phyloP scores from a whole-genome alignment of 2,329 filamentous ascomycete species.

The Beauveria rudraprayagi region DNA sequence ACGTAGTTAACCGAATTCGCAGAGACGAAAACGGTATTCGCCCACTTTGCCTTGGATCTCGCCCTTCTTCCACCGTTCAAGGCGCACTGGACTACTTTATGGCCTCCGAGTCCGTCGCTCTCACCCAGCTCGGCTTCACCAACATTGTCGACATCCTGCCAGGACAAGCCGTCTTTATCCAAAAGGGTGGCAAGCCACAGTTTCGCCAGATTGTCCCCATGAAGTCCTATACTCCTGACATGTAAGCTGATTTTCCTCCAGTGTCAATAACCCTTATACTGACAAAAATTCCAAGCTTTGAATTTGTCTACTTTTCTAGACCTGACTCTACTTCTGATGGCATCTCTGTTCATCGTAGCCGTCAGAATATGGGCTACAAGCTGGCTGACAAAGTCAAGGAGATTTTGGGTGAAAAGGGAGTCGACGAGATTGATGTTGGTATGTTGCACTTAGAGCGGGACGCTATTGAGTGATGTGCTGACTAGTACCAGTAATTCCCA shows the following conservation, averaged over 20 bases:
- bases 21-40: constrained; percentile 58
- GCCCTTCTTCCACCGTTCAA: constrained; percentile 54
- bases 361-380: constrained; percentile 79
- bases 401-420: constrained; percentile 57
- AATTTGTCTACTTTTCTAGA: constrained; percentile 80
- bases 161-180: constrained; percentile 77
- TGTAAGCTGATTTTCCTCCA: not conserved
- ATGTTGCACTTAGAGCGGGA: constrained; percentile 13
- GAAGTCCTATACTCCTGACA: constrained; percentile 67
- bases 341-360: constrained; percentile 75
- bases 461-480: constrained; percentile 11
- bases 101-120: constrained; percentile 79
- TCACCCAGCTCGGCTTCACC: constrained; percentile 71
- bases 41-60: constrained; percentile 69
- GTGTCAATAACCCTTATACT: not conserved
- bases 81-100: constrained; percentile 77
- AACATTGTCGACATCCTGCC: constrained; percentile 72
- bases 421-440: constrained; percentile 67
- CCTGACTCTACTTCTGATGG: constrained; percentile 80
- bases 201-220: constrained; percentile 67
- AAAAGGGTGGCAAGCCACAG: constrained; percentile 65
- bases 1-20: constrained; percentile 44
- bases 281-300: constrained; percentile 39
- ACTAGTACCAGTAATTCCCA: constrained; percentile 56
- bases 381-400: constrained; percentile 65